Evolutionary conservation across 148 eudicot species (phyloP), one percentile per base, ranked within the genome.

Genomic region (Bassia scoparia): DNA sequence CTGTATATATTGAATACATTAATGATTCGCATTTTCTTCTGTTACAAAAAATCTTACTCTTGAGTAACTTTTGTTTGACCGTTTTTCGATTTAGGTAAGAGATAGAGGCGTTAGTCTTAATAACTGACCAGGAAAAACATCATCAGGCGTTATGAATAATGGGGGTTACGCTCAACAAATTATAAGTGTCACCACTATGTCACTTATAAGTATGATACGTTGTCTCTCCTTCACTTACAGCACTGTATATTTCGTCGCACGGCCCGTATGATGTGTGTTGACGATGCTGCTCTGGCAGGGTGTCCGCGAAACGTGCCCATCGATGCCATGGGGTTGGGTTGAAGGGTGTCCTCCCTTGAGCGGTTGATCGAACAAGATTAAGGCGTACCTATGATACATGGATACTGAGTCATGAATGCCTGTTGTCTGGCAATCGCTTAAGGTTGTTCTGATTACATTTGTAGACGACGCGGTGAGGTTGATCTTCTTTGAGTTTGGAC

Each of bases 81-180:
- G 21, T 5, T 3, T n/a, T n/a, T n/a, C n/a, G n/a, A n/a, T n/a
- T n/a, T n/a, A n/a, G 31, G n/a, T 5, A 16, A 18, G 12, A 73
- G 48, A 30, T n/a, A n/a, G n/a, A 58, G 85, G 79, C n/a, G 74
- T 61, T 37, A 85, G n/a, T 82, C 75, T 73, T 78, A 24, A 85
- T 85, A 27, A 85, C 82, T 21, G 80, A 1, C 87, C 87, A 27
- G 87, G 87, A 15, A 77, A 85, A 18, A 85, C 87, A 75, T 85
- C 87, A 75, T 85, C 87, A 50, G 87, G 87, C n/a, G 54, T 85
- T 85, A 64, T 85, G 85, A 29, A 85, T 85, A n/a, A 85, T 85
- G 87, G 3, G 87, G 87, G 48, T 85, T 85, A 59, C 79, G 77
- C 60, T 86, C 87, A 15, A 84, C 84, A 9, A 86, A n/a, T n/a